Evolutionary conservation across 1,284 basidiomycete genomes (phyloP), one percentile per base, ranked within the genome.

Genomic region (Meripilus lineatus): DNA sequence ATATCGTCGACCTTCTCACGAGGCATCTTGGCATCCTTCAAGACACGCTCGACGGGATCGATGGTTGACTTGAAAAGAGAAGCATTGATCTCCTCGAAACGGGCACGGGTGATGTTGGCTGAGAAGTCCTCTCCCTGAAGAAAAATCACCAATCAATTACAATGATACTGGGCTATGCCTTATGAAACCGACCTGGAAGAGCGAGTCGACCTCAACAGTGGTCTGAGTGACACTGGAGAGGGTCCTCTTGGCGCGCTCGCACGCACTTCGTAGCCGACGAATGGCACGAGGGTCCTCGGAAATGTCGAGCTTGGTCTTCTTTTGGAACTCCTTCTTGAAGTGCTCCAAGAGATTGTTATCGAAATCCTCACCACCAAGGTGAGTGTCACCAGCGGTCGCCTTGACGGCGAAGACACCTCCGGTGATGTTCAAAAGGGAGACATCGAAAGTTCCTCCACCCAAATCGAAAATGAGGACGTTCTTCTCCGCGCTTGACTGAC

Each of bases 391-490:
- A 57, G 93, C 93, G 57, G 95, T 98, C 36, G 95, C 93, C 76
- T 95, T 89, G 58, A 98, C 94, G 58, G 93, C 93, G 63, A 98
- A 98, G 58, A 97, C 90, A 71, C 93, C 94, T 63, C 92, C 93
- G 61, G 82, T 91, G 70, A 97, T 97, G 67, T 93, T 94, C 50
- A 98, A 79, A 49, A 98, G 84, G 49, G 94, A 97, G 43, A 97
- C 94, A 84, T 97, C 94, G 74, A 98, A 98, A 52, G 92, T 94
- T 75, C 91, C 96, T 79, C 95, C 95, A 66, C 95, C 95, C 51
- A 99, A 80, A 78, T 99, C 95, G 81, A 97, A 99, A 69, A 99
- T 98, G 67, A 99, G 84, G 50, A 99, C 95, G 67, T 95, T 97
- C 77, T 93, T 93, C 81, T 99, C 93, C 51, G 79, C 74, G 71